A percentile compares a stretch with the other conserved stretches of the same genome.
Conservation (phyloP, 2,329 filamentous ascomycete species). For the Talaromyces rugulosus region DNA sequence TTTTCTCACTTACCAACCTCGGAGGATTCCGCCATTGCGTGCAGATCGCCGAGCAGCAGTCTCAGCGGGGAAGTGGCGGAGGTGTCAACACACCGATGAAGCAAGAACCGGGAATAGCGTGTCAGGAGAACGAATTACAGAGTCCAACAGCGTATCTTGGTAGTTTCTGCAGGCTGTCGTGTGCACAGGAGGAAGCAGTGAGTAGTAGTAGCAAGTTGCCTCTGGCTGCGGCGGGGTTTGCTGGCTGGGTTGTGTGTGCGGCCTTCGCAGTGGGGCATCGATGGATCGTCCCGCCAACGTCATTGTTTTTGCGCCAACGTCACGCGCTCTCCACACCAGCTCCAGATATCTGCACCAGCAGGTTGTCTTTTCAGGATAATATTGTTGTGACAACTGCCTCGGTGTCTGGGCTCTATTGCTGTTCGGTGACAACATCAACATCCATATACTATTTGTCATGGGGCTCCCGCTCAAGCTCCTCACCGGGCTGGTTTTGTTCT, state of each 20-base stretch:
- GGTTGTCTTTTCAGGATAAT: too few species aligned
- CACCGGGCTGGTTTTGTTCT: conserved; percentile 12
- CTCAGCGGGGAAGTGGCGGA: not conserved
- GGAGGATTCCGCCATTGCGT: conserved; percentile 38
- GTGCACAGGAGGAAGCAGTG: conserved; percentile 2
- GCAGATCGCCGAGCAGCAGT: conserved; percentile 7
- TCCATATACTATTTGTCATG: not conserved
- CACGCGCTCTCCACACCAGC: not conserved
- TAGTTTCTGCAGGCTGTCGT: conserved; percentile 1
- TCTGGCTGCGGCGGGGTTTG: conserved; percentile 7
- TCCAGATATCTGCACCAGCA: not conserved
- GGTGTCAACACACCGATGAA: not conserved
- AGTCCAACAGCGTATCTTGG: not conserved
- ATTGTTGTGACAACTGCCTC: too few species aligned
- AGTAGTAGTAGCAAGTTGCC: not conserved
- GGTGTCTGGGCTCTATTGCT: not conserved
- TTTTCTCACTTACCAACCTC: conserved; percentile 38
- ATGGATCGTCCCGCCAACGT: conserved; percentile 3
- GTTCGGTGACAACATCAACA: not conserved
- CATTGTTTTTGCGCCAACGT: conserved; percentile 3
- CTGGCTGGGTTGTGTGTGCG: conserved; percentile 10
- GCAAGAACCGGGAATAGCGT: not conserved
- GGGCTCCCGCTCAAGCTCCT: not conserved
- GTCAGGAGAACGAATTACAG: not conserved
- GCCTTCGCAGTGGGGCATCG: conserved; percentile 8